Evolutionary conservation across 2,329 filamentous ascomycete species (phyloP).

Genomic region (Talaromyces rugulosus): DNA sequence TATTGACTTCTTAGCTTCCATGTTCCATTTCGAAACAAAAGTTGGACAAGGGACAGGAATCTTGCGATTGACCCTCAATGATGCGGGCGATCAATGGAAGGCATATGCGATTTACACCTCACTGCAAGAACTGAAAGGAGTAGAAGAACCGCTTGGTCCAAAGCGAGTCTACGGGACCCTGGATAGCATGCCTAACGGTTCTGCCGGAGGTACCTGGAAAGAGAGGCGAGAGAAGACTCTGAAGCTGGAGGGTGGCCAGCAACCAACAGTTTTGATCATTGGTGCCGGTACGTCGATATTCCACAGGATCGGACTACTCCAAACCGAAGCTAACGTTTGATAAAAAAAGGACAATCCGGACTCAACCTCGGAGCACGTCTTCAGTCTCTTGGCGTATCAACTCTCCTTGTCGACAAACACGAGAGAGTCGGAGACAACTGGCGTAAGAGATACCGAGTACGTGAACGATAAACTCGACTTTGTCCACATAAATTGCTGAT

Average conservation of each 20-base stretch:
- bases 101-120: conserved; percentile 37
- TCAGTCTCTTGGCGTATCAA: conserved; percentile 35
- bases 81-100: conserved; percentile 25
- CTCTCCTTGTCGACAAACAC: conserved; percentile 44
- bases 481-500: not conserved
- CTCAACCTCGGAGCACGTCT: conserved; percentile 40
- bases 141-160: conserved; percentile 30
- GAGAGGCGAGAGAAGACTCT: conserved; percentile 32
- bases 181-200: conserved; percentile 29
- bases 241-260: conserved; percentile 21
- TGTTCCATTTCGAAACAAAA: conserved; percentile 38
- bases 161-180: conserved; percentile 31
- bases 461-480: not conserved
- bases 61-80: conserved; percentile 29
- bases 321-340: not conserved
- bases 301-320: not conserved
- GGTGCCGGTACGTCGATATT: conserved; percentile 30
- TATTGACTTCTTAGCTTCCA: conserved; percentile 24
- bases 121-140: conserved; percentile 31
- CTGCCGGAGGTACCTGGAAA: conserved; percentile 32
- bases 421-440: conserved; percentile 48
- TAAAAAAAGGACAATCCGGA: conserved; percentile 39
- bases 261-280: conserved; percentile 39
- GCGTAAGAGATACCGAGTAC: conserved; percentile 42
- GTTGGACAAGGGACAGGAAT: conserved; percentile 34